Conservation (phyloP, 495 filamentous ascomycete species). For the Trichoderma reesei region DNA sequence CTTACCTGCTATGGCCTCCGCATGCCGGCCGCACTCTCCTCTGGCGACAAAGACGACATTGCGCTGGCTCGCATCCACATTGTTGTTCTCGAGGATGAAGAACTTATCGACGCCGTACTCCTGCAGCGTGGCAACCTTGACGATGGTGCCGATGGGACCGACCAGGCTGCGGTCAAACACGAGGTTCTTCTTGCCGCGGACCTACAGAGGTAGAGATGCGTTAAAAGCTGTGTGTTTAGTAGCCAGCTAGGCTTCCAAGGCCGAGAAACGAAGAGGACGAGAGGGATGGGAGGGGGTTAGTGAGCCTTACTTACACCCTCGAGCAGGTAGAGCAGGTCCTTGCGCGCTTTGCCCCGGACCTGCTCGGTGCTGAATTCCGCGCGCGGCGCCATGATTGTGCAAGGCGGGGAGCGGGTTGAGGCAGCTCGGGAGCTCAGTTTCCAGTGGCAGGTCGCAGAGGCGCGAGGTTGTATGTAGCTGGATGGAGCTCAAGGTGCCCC, state of each 20-base stretch:
- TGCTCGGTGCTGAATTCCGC: constrained; percentile 68
- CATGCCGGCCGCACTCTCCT: constrained; percentile 76
- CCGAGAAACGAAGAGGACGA: too few species aligned
- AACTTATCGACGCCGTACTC: constrained; percentile 97
- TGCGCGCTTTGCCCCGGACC: constrained; percentile 72
- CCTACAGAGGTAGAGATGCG: constrained; percentile 47
- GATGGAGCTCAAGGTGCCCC: constrained; percentile 9
- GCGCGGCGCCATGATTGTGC: constrained; percentile 51
- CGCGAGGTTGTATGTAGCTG: constrained; percentile 1
- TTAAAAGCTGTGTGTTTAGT: background rate
- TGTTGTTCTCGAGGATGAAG: constrained; percentile 90
- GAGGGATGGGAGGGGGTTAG: background rate
- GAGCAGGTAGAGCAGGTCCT: constrained; percentile 75
- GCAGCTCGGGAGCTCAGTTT: background rate
- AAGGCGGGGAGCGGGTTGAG: constrained; percentile 16
- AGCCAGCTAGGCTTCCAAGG: background rate
- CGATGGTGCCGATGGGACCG: constrained; percentile 78
- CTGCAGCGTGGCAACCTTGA: constrained; percentile 73
- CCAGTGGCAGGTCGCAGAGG: constrained; percentile 10
- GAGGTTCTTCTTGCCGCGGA: constrained; percentile 96
- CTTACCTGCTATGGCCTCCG: constrained; percentile 83
- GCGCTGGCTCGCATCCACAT: constrained; percentile 81
- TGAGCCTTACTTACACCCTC: constrained; percentile 72
- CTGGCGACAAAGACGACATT: constrained; percentile 90
- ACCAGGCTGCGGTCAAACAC: constrained; percentile 86